phyloP scores from a whole-genome alignment of 2,329 filamentous ascomycete genomes.

The Zasmidium angulare region DNA sequence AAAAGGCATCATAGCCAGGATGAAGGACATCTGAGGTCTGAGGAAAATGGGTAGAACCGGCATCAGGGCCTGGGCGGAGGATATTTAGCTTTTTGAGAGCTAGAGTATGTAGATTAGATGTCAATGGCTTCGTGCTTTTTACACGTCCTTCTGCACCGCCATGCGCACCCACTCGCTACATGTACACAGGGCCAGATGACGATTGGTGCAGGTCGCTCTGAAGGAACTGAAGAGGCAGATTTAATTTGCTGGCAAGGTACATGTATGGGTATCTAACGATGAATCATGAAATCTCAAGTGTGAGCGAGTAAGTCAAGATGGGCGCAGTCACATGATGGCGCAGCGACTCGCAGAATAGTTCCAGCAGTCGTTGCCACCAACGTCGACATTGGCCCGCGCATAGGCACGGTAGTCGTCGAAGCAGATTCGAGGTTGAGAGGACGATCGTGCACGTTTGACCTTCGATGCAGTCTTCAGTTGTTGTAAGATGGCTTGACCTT shows the following conservation, averaged over 20 bases:
- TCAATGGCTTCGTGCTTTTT: not conserved
- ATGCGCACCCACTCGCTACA: no score
- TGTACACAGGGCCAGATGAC: no score
- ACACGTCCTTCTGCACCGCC: no score
- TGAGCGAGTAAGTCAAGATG: not conserved
- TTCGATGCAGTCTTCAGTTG: not conserved
- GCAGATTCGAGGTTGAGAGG: not conserved
- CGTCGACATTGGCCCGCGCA: not conserved
- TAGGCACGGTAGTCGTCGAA: not conserved
- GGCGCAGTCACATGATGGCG: not conserved
- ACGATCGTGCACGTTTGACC: not conserved
- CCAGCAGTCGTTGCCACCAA: not conserved
- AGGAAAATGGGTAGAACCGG: conserved; percentile 1
- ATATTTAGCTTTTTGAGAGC: not conserved
- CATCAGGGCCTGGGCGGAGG: conserved; percentile 15
- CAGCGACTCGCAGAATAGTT: not conserved
- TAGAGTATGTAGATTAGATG: not conserved
- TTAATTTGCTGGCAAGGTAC: not conserved
- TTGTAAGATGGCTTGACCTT: conserved; percentile 6
- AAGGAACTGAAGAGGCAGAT: not conserved
- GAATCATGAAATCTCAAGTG: not conserved
- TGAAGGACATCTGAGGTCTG: not conserved
- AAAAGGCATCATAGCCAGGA: not conserved
- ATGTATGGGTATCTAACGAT: not conserved
- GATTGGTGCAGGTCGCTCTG: no score